Base-by-base conservation (phyloP, 805 yeast species). In the Spathaspora boniae region DNA sequence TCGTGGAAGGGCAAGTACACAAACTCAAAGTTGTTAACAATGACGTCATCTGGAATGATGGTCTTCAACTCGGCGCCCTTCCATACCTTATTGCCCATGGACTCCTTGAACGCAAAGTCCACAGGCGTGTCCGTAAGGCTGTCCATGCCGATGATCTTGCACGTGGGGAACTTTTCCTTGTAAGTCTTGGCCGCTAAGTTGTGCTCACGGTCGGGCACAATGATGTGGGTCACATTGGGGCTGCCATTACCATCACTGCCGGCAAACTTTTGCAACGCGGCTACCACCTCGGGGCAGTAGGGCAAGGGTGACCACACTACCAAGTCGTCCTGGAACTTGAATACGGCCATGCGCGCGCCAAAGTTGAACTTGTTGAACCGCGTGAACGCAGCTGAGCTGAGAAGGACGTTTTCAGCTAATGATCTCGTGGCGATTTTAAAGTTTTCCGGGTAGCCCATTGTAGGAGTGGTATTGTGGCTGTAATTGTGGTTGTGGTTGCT, bases 121-220 rank as follows among this genome's bases (percentile, higher is more conserved):
- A 32, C 24, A 15, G 16, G 16, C 26, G 27, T 14, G 15, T 25
- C 19, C 9, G 47, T 44, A 5, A 53, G 53, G 16, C 53, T 66
- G 25, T 68, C 76, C 58, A 74, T 68, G 5, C 80, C 85, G 41
- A 81, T 66, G 18, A 81, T 53, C 46, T 72, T 69, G 32, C 76
- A 54, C 2, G 62, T 48, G 3, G 86, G 84, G 50, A 60, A 69
- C 36, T 58, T 54, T 14, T 64, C 60, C 49, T 74, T 71, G 57
- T 80, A 73, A 9, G 72, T 69, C 17, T 55, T 49, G 9, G 80
- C 74, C 3, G 82, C 84, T 75, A 81, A 58, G 1, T 83, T 77
- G 49, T 82, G 88, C 43, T 78, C 83, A 21, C 44, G 48, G 48
- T 82, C 85, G 2, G 87, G 86, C 31, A 82, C 65, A 27, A 82